Percentiles rank a stretch among this genome's conserved stretches.
These are phyloP conservation scores for Umbelopsis sp. DNA, from an alignment of 192 early-diverging fungal species.

Conservation along the genomic window DNA sequence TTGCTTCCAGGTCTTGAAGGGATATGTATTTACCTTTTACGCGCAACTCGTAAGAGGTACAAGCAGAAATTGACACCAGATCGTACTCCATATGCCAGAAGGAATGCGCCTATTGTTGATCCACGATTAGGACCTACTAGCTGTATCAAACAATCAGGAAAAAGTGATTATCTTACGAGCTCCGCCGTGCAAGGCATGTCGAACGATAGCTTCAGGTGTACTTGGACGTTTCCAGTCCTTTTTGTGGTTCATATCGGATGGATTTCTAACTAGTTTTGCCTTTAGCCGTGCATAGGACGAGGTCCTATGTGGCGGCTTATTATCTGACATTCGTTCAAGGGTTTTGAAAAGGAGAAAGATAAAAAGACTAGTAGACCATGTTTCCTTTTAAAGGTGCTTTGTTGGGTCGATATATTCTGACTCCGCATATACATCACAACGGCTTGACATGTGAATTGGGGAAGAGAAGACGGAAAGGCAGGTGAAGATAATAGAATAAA, in stretches of 20 bases:
- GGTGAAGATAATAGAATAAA: neutral
- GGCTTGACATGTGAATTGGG: conserved; percentile 11
- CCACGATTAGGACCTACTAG: neutral
- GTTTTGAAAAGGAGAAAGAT: conserved; percentile 18
- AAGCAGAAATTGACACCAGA: conserved; percentile 59
- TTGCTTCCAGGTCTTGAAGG: neutral
- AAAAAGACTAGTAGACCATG: neutral
- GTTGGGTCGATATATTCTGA: conserved; percentile 7
- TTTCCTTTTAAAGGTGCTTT: conserved; percentile 17
- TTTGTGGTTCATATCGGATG: conserved; percentile 24
- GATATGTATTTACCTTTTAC: conserved; percentile 31
- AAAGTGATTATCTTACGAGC: conserved; percentile 26
- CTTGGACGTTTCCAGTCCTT: conserved; percentile 33
- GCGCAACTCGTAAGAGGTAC: conserved; percentile 45
- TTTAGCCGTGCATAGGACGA: conserved; percentile 37
- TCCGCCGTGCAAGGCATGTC: conserved; percentile 54
- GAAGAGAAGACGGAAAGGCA: neutral
- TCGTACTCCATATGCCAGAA: conserved; percentile 54
- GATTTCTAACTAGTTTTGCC: conserved; percentile 30
- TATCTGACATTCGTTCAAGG: conserved; percentile 2
- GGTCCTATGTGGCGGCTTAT: conserved; percentile 23
- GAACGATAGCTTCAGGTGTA: conserved; percentile 34
- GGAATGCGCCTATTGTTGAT: conserved; percentile 43
- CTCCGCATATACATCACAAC: neutral
- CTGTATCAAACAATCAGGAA: neutral